phyloP scores from a whole-genome alignment of 2,329 filamentous ascomycete genomes.

The Aspergillus ustus region DNA sequence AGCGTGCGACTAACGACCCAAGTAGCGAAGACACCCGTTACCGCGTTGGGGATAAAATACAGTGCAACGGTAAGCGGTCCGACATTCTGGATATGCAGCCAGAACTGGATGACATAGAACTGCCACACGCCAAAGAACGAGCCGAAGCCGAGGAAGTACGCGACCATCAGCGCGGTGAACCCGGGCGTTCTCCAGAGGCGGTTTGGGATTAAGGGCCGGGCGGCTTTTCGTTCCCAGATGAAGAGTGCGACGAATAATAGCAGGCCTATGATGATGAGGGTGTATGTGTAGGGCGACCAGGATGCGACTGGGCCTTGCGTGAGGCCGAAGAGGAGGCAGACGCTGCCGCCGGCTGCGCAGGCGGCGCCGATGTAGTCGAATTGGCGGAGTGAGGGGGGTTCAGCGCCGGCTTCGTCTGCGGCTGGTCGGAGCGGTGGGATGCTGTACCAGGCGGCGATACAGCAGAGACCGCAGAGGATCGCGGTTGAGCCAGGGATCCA shows the following conservation, averaged over 20 bases:
- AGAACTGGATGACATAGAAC: slow-evolving; percentile 48
- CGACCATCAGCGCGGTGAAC: slow-evolving; percentile 49
- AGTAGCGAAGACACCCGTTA: slow-evolving; percentile 51
- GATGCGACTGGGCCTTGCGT: slow-evolving; percentile 57
- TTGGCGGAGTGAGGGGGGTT: slow-evolving; percentile 36
- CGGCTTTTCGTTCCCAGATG: slow-evolving; percentile 50
- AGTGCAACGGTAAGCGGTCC: slow-evolving; percentile 48
- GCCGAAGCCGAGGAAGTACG: slow-evolving; percentile 51
- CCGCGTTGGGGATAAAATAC: slow-evolving; percentile 52
- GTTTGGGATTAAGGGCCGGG: slow-evolving; percentile 52
- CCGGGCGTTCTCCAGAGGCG: slow-evolving; percentile 50
- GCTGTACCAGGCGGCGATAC: slow-evolving; percentile 43
- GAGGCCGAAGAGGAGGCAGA: slow-evolving; percentile 62
- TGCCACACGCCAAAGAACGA: slow-evolving; percentile 52
- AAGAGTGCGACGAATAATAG: slow-evolving; percentile 53
- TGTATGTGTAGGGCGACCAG: slow-evolving; percentile 56
- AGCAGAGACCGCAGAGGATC: slow-evolving; percentile 44
- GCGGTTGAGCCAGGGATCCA: slow-evolving; percentile 54
- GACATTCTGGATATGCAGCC: slow-evolving; percentile 44
- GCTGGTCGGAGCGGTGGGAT: slow-evolving; percentile 44
- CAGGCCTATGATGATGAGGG: slow-evolving; percentile 53
- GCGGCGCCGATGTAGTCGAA: slow-evolving; percentile 49
- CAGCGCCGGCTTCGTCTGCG: slow-evolving; percentile 34
- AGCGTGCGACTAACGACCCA: slow-evolving; percentile 53
- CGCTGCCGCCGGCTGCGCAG: slow-evolving; percentile 54